A percentile compares a stretch with the other conserved stretches of the same genome.
phyloP scores from a whole-genome alignment of 208 protist species.

The Trypanosoma melophagium region DNA sequence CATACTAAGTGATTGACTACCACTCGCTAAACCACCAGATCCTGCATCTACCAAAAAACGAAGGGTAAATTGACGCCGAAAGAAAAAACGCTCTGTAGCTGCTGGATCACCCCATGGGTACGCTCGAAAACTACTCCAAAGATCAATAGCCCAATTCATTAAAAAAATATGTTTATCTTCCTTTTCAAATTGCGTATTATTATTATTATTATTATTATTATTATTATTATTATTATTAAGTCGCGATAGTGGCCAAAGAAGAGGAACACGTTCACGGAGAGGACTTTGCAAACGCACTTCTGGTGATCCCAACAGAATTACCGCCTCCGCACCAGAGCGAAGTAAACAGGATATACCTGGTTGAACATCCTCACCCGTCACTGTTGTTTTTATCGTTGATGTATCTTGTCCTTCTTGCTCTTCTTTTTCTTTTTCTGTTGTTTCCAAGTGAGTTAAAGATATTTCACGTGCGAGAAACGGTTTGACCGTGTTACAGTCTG shows the following conservation, averaged over 20 bases:
- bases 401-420: background rate
- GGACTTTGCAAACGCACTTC: constrained; percentile 28
- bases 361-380: background rate
- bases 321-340: constrained; percentile 1
- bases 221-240: background rate
- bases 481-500: too few relatives aligned
- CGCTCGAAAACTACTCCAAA: background rate
- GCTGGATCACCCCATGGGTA: constrained; percentile 28
- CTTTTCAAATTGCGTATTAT: background rate
- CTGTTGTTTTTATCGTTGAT: constrained; percentile 1
- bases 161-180: background rate
- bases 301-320: constrained; percentile 29
- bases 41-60: constrained; percentile 18
- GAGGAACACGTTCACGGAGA: constrained; percentile 3
- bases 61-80: constrained; percentile 27
- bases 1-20: constrained; percentile 24
- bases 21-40: constrained; percentile 7
- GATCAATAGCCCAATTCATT: background rate
- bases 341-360: constrained; percentile 14
- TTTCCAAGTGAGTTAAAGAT: background rate
- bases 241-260: background rate
- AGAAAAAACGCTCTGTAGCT: constrained; percentile 31
- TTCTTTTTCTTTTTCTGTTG: constrained; percentile 13
- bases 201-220: background rate
- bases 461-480: background rate